phyloP scores from a whole-genome alignment of 306 rosid genomes.

The Acacia crassicarpa region DNA sequence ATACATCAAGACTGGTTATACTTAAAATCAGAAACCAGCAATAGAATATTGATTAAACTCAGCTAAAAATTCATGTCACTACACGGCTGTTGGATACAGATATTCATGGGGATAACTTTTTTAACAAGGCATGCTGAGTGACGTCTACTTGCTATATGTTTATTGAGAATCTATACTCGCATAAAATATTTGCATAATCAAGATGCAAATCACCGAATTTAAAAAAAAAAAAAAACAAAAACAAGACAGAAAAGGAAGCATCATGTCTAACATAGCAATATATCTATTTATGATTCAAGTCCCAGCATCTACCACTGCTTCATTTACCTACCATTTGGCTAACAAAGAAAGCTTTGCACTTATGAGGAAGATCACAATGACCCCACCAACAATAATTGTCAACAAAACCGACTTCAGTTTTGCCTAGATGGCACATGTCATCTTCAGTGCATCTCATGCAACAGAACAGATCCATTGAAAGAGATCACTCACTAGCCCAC shows the following conservation, averaged over 20 bases:
- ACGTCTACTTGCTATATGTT: not conserved
- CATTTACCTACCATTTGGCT: conserved; percentile 36
- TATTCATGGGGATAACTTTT: not conserved
- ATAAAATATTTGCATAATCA: conserved; percentile 8
- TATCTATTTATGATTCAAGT: conserved; percentile 2
- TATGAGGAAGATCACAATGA: conserved; percentile 32
- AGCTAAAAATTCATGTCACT: not conserved
- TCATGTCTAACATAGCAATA: not conserved
- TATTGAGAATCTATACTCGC: not conserved
- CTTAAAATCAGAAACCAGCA: conserved; percentile 2
- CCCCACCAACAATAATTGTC: conserved; percentile 37
- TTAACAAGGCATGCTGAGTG: not conserved
- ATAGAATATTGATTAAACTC: not conserved
- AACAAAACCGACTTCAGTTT: conserved; percentile 31
- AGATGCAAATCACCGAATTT: not conserved
- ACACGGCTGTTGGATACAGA: not conserved
- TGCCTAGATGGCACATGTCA: conserved; percentile 29
- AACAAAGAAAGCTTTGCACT: conserved; percentile 28
- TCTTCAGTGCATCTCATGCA: conserved; percentile 27
- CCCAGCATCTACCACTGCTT: conserved; percentile 29
- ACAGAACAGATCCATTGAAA: conserved; percentile 22
- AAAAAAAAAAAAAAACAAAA: not conserved
- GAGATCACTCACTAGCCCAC: conserved; percentile 20
- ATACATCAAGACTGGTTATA: conserved; percentile 11
- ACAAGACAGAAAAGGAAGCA: not conserved